These are phyloP conservation scores for Blastobotrys peoriensis DNA, from an alignment of 805 yeast genomes.

Conservation along the genomic window DNA sequence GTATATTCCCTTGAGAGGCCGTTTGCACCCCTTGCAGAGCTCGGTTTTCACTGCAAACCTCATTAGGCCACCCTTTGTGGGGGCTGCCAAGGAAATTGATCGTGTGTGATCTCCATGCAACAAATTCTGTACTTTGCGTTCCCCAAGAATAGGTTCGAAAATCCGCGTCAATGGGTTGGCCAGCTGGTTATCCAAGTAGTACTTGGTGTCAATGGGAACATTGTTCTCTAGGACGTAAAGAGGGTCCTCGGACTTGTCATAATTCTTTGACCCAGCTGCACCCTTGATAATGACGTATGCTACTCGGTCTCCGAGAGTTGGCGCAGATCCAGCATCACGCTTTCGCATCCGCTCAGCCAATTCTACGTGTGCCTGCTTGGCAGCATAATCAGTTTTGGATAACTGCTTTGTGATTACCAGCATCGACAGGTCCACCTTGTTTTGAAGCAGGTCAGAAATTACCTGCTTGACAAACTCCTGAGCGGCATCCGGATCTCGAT, in stretches of 20 bases:
- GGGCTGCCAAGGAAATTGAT: slow-evolving; percentile 59
- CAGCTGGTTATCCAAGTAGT: slow-evolving; percentile 87
- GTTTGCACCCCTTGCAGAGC: slow-evolving; percentile 80
- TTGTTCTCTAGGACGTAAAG: slow-evolving; percentile 86
- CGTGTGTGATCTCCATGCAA: slow-evolving; percentile 80
- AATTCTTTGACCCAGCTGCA: slow-evolving; percentile 74
- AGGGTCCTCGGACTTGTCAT: slow-evolving; percentile 97
- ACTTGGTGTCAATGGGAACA: slow-evolving; percentile 88
- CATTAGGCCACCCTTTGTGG: slow-evolving; percentile 83
- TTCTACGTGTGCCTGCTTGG: slow-evolving; percentile 96
- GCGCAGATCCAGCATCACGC: slow-evolving; percentile 97
- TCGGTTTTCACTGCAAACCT: slow-evolving; percentile 85
- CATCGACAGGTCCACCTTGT: slow-evolving; percentile 86
- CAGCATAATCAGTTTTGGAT: slow-evolving; percentile 84
- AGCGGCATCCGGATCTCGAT: slow-evolving; percentile 80
- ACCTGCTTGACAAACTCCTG: slow-evolving; percentile 77
- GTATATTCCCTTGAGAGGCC: slow-evolving; percentile 52
- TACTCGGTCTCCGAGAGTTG: slow-evolving; percentile 94
- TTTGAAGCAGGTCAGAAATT: slow-evolving; percentile 84
- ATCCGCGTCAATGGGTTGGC: slow-evolving; percentile 90
- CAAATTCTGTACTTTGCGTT: slow-evolving; percentile 69
- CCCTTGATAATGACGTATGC: slow-evolving; percentile 90
- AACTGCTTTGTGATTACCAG: slow-evolving; percentile 90
- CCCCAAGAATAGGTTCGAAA: slow-evolving; percentile 93
- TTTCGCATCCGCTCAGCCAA: slow-evolving; percentile 92